phyloP scores from a whole-genome alignment of 768 basidiomycete genomes.

The Lentinula edodes region DNA sequence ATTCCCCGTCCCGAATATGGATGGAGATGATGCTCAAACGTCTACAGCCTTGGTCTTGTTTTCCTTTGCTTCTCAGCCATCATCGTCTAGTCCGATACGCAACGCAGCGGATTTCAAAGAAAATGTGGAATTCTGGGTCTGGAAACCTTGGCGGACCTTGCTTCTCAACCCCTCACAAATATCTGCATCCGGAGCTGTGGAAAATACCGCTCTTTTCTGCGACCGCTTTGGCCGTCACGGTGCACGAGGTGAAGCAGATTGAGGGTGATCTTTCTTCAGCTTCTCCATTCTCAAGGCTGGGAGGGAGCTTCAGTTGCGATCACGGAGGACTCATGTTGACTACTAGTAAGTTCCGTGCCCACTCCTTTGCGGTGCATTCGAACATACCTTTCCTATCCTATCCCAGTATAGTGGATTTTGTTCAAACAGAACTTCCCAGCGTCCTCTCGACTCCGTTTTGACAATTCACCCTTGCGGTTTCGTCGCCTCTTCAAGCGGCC shows the following conservation, averaged over 20 bases:
- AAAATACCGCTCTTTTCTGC: not conserved
- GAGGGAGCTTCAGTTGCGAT: not conserved
- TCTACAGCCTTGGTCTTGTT: not conserved
- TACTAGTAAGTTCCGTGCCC: not conserved
- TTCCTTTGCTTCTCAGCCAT: not conserved
- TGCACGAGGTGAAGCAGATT: not conserved
- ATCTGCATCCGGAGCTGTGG: not conserved
- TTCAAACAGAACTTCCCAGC: not conserved
- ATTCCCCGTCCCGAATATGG: not conserved
- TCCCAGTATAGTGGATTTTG: not conserved
- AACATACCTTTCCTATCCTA: not conserved
- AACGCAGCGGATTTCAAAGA: not conserved
- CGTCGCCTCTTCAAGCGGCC: not conserved
- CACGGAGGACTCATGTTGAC: not conserved
- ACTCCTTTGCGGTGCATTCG: not conserved
- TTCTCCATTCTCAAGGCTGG: not conserved
- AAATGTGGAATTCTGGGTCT: not conserved
- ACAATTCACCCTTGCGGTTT: not conserved
- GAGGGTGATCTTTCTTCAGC: not conserved
- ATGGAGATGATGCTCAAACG: not conserved
- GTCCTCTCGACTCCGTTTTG: not conserved
- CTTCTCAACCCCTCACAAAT: not conserved
- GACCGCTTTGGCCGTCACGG: not conserved
- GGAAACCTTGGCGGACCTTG: constrained; percentile 7
- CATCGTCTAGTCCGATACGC: not conserved